Evolutionary conservation across 176 grass and related monocot genomes (phyloP).

Genomic region (Canna indica): DNA sequence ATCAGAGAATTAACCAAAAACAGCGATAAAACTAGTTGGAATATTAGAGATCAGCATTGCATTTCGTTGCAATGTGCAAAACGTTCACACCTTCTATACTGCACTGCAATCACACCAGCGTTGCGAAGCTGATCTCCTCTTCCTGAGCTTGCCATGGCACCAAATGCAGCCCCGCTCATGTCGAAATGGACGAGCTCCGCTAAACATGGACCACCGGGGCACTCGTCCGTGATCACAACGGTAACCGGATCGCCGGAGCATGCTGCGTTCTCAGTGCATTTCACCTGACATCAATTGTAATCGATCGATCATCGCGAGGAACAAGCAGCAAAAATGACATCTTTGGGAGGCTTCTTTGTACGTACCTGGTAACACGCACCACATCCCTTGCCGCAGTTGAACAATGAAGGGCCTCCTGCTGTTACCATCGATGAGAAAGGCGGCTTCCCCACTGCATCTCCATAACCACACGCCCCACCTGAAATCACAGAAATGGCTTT

Average conservation of each 20-base stretch:
- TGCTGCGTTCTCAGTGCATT: slow-evolving; percentile 9
- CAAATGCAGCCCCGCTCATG: slow-evolving; percentile 75
- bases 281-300: background rate
- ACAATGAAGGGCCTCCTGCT: slow-evolving; percentile 57
- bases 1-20: background rate
- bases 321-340: background rate
- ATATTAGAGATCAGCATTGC: too few relatives aligned
- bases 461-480: slow-evolving; percentile 86
- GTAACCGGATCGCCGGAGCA: slow-evolving; percentile 51
- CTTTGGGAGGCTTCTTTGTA: too few relatives aligned
- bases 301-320: too few relatives aligned
- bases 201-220: slow-evolving; percentile 34
- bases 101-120: slow-evolving; percentile 44
- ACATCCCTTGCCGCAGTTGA: slow-evolving; percentile 63
- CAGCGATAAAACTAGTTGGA: too few relatives aligned
- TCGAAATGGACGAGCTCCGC: slow-evolving; percentile 58
- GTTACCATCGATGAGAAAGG: slow-evolving; percentile 68
- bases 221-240: slow-evolving; percentile 55
- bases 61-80: too few relatives aligned
- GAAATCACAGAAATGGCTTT: background rate
- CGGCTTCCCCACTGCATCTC: slow-evolving; percentile 33
- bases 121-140: slow-evolving; percentile 47
- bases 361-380: slow-evolving; percentile 93
- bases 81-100: slow-evolving; percentile 36
- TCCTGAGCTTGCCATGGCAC: slow-evolving; percentile 44